A percentile compares a stretch with the other conserved stretches of the same genome.
Evolutionary conservation across 2,329 filamentous ascomycete genomes (phyloP).

Genomic region (Aureobasidium lini): DNA sequence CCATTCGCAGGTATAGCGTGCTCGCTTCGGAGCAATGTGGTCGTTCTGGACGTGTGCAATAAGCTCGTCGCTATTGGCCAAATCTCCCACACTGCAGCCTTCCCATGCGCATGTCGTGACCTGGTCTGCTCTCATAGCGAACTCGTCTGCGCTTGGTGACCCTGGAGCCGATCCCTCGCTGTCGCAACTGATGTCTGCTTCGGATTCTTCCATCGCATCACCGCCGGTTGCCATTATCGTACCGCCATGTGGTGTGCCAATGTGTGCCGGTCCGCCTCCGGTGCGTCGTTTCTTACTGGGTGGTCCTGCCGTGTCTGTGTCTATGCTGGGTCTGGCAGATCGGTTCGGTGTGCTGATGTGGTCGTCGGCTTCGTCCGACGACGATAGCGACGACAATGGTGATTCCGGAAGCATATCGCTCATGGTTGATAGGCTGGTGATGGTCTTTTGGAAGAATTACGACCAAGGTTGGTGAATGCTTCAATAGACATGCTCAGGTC

Average conservation of each 20-base stretch:
- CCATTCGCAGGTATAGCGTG: constrained; percentile 99
- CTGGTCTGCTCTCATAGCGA: constrained; percentile 36
- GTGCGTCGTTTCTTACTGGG: constrained; percentile 35
- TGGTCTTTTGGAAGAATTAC: background rate
- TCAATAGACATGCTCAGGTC: background rate
- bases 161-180: constrained; percentile 69
- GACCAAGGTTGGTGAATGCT: background rate
- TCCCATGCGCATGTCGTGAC: constrained; percentile 44
- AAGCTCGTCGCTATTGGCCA: constrained; percentile 45
- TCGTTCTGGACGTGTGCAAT: constrained; percentile 63
- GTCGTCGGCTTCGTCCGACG: constrained; percentile 50
- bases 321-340: constrained; percentile 38
- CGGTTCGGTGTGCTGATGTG: constrained; percentile 44
- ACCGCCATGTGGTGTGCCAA: background rate
- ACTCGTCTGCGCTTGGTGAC: constrained; percentile 39
- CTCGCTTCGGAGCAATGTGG: constrained; percentile 78
- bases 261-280: constrained; percentile 14
- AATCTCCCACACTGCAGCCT: constrained; percentile 41
- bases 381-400: constrained; percentile 54
- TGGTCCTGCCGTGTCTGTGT: constrained; percentile 27
- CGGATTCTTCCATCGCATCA: constrained; percentile 23
- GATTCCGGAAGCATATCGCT: constrained; percentile 15
- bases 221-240: constrained; percentile 26
- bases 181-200: constrained; percentile 76
- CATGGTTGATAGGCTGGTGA: background rate